Base-by-base conservation (phyloP, 306 rosid genomes). In the Prinsepia uniflora region DNA sequence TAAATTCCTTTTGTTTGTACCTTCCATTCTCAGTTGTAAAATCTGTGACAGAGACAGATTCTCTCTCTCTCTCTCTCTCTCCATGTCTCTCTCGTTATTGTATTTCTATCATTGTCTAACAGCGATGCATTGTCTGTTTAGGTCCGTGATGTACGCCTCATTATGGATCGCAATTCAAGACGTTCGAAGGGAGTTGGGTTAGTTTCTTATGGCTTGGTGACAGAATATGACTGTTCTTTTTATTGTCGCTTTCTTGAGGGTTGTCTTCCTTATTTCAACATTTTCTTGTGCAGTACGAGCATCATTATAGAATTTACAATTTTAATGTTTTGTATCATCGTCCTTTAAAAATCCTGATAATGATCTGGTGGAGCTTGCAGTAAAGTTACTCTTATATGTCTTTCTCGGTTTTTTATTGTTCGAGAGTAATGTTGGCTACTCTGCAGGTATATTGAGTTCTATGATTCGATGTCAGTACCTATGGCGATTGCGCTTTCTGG, bases 181-280 rank as follows among this genome's bases (percentile, higher is more conserved):
- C 97, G 99, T 72, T 94, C 99, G 8, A 94, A 94, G 84, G 99
- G 99, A 66, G 90, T 91, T 82, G 99, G 99, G 99, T 94, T 78
- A 39, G 96, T 78, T 72, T 78, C 63, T 10, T 57, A 15, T 36
- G 14, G 19, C 68, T 63, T 64, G 41, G 34, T 70, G 34, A 14
- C 22, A 41, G 20, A 70, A 8, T 56, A 55, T 20, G 5, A 36
- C 41, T 69, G 6, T 41, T 5, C 2, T 56, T 10, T 55, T 55
- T 43, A 39, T 7, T 10, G 19, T 69, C 3, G 0, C 19, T 41
- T 20, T 70, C 52, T 43, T 0, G 10, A 43, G 15, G 54, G 20
- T 40, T 42, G 43, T 24, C 4, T 4, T 30, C 52, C 42, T 69
- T 41, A n/a, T 69, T 69, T 10, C 15, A 22, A 54, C 8, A 11